Evolutionary conservation across 257 asterid species (phyloP).

Genomic region (Gynochthodes officinalis): DNA sequence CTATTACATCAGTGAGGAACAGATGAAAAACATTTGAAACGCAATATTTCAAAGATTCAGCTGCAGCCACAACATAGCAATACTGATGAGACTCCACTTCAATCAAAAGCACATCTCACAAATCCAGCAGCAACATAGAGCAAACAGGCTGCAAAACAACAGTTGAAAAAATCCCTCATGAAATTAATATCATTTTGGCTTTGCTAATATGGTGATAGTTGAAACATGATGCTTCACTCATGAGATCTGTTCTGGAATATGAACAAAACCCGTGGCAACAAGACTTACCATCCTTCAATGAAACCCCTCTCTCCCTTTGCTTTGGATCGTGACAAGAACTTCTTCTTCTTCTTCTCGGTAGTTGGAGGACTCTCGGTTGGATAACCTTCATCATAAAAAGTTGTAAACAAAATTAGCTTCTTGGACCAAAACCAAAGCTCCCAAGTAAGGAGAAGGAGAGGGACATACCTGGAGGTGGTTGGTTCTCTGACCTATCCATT

Average conservation of each 20-base stretch:
- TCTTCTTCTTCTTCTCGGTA: constrained; percentile 40
- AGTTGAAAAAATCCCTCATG: not conserved
- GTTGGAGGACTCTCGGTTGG: constrained; percentile 40
- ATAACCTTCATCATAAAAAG: constrained; percentile 37
- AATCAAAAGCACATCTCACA: constrained; percentile 52
- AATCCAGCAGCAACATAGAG: constrained; percentile 75
- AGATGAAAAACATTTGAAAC: not conserved
- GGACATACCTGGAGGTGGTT: constrained; percentile 48
- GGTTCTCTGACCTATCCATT: constrained; percentile 45
- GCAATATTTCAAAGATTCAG: constrained; percentile 8
- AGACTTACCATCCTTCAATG: constrained; percentile 65
- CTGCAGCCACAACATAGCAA: constrained; percentile 44
- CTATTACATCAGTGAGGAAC: not conserved
- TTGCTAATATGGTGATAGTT: no score
- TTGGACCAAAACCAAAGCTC: not conserved
- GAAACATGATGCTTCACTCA: not conserved
- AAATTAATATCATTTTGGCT: not conserved
- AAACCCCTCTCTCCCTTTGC: constrained; percentile 68
- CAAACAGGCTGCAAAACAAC: constrained; percentile 51
- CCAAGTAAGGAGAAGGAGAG: not conserved
- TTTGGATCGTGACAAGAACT: constrained; percentile 45
- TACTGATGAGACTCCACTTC: not conserved
- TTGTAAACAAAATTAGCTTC: not conserved
- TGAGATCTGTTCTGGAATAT: not conserved
- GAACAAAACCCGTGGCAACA: not conserved